These are phyloP conservation scores for Cadophora malorum DNA, from an alignment of 2,329 filamentous ascomycete species.

Conservation along the genomic window DNA sequence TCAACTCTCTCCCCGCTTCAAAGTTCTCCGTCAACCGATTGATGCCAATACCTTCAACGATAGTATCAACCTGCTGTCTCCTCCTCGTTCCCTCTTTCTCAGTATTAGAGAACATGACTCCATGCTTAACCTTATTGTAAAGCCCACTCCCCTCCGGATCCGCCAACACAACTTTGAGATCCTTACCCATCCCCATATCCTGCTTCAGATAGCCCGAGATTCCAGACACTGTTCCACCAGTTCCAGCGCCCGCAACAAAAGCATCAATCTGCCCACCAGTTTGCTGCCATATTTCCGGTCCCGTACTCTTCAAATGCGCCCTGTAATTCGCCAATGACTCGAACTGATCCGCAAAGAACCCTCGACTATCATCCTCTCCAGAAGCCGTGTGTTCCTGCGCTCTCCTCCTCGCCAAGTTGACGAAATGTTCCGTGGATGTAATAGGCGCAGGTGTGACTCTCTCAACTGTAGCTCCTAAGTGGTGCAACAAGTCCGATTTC, in stretches of 20 bases:
- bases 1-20: slow-evolving; percentile 80
- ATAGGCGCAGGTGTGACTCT: slow-evolving; percentile 91
- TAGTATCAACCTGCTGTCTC: slow-evolving; percentile 89
- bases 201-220: slow-evolving; percentile 85
- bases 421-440: slow-evolving; percentile 90
- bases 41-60: slow-evolving; percentile 95
- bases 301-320: slow-evolving; percentile 82
- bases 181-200: slow-evolving; percentile 43
- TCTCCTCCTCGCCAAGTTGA: slow-evolving; percentile 83
- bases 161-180: slow-evolving; percentile 77
- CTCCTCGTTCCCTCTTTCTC: slow-evolving; percentile 91
- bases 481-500: slow-evolving; percentile 86
- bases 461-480: slow-evolving; percentile 92
- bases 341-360: slow-evolving; percentile 97
- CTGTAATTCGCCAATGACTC: slow-evolving; percentile 89
- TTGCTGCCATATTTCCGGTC: slow-evolving; percentile 87
- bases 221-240: slow-evolving; percentile 90
- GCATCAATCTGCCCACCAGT: slow-evolving; percentile 77
- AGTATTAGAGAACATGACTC: slow-evolving; percentile 91
- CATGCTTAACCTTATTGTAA: slow-evolving; percentile 89
- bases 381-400: slow-evolving; percentile 75
- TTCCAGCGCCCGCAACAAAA: slow-evolving; percentile 92
- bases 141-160: slow-evolving; percentile 94
- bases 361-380: slow-evolving; percentile 66
- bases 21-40: slow-evolving; percentile 96